Base-by-base conservation (phyloP, 108 stramenopile species). In the Cylindrotheca closterium region DNA sequence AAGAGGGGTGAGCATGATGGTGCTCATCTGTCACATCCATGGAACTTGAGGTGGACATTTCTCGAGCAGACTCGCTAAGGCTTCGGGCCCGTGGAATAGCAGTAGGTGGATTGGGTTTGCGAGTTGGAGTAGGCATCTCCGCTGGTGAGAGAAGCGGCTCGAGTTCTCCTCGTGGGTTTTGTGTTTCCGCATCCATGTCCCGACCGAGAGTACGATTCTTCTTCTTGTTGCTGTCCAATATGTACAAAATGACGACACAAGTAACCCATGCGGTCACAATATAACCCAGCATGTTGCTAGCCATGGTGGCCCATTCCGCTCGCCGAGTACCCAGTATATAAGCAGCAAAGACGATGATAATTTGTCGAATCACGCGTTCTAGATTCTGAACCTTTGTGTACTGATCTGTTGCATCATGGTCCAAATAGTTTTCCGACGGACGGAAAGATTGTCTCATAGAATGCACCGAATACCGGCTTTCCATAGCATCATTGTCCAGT, bases 191-290 rank as follows among this genome's bases (percentile, higher is more conserved):
- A n/a, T n/a, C n/a, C n/a, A n/a, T n/a, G n/a, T n/a, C n/a, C n/a
- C n/a, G n/a, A n/a, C n/a, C n/a, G n/a, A n/a, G n/a, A n/a, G n/a
- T n/a, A n/a, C n/a, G n/a, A n/a, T n/a, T n/a, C n/a, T n/a, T n/a
- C 42, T 60, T 17, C 42, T 47, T 47, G 15, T 42, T 47, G 10
- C 15, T 7, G 10, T 42, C 37, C 7, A 42, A 15, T n/a, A n/a
- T n/a, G 15, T 42, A 42, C 0, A 83, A 30, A 45, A 86, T 83
- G 23, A 78, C 51, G 12, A 85, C 10, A 49, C 85, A 85, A 30
- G 88, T 89, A n/a, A 73, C 66, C 85, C 85, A 89, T 7, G 85
- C 88, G 30, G 80, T 81, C 10, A 64, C 31, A 1, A 65, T 55
- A 26, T 78, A 68, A 46, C 78, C 83, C 26, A 80, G 28, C 17